Conservation (phyloP, 495 filamentous ascomycete genomes). For the Aspergillus avenaceus region DNA sequence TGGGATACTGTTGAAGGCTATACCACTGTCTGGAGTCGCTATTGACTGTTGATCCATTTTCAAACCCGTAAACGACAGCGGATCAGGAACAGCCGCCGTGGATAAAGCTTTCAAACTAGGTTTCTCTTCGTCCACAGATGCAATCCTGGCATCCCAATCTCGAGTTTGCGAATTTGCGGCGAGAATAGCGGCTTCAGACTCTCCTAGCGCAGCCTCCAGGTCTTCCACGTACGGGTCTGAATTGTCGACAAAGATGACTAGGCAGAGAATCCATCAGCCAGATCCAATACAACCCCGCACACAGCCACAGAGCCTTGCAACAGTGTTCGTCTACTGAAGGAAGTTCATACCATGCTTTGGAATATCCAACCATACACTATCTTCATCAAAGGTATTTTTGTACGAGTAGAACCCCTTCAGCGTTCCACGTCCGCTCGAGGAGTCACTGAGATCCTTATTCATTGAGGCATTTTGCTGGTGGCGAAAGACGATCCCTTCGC, state of each 20-base stretch:
- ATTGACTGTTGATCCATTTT: slow-evolving; percentile 18
- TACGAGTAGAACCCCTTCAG: slow-evolving; percentile 67
- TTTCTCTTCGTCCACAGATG: slow-evolving; percentile 32
- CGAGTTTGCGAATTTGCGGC: slow-evolving; percentile 30
- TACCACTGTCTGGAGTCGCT: slow-evolving; percentile 9
- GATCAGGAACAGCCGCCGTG: slow-evolving; percentile 49
- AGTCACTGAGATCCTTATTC: slow-evolving; percentile 44
- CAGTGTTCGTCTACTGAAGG: not conserved
- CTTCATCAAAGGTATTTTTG: slow-evolving; percentile 61
- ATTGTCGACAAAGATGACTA: slow-evolving; percentile 63
- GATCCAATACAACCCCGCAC: not conserved
- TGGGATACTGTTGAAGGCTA: slow-evolving; percentile 15
- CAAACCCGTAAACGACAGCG: slow-evolving; percentile 33
- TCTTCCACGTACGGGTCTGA: slow-evolving; percentile 60
- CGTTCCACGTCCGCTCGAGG: slow-evolving; percentile 37
- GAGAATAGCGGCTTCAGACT: slow-evolving; percentile 28
- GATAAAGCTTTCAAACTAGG: slow-evolving; percentile 56
- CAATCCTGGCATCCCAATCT: slow-evolving; percentile 20
- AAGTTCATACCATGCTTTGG: slow-evolving; percentile 47
- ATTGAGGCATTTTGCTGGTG: slow-evolving; percentile 73
- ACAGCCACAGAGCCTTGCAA: not conserved
- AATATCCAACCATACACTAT: slow-evolving; percentile 60
- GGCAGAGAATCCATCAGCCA: slow-evolving; percentile 7
- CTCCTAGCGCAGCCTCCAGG: slow-evolving; percentile 33
- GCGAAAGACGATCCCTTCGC: slow-evolving; percentile 61